Conservation (phyloP, 441 rosid species). For the Erodium trifolium region DNA sequence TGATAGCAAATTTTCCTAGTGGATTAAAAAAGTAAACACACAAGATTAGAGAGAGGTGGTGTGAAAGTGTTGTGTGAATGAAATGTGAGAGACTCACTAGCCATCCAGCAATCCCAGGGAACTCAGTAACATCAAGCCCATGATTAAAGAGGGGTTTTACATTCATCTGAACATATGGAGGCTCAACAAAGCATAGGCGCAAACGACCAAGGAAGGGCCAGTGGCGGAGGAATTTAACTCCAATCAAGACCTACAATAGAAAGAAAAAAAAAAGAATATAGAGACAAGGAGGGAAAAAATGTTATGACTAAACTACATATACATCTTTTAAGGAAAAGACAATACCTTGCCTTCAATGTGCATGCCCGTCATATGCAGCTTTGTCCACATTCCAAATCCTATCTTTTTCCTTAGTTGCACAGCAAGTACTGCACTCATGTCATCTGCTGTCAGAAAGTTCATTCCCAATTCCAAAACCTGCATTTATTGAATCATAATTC, state of each 20-base stretch:
- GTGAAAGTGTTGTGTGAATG: neutral
- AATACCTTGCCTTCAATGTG: conserved; percentile 94
- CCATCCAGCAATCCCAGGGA: conserved; percentile 98
- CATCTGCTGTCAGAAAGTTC: conserved; percentile 88
- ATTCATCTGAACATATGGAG: conserved; percentile 86
- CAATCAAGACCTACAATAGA: conserved; percentile 61
- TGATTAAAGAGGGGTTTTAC: conserved; percentile 68
- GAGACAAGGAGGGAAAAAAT: neutral
- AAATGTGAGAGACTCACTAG: conserved; percentile 51
- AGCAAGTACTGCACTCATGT: conserved; percentile 85
- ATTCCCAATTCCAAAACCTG: conserved; percentile 88
- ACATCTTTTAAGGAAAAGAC: neutral
- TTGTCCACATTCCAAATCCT: conserved; percentile 89
- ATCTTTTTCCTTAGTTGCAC: conserved; percentile 70
- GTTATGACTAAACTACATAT: neutral
- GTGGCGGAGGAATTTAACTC: conserved; percentile 67
- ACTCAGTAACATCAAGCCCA: conserved; percentile 74
- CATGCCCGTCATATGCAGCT: conserved; percentile 88
- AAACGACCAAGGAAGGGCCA: conserved; percentile 93
- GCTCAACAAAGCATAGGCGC: conserved; percentile 94
- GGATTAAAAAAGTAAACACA: conserved; percentile 16
- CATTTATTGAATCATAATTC: conserved; percentile 15
- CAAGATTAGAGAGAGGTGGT: conserved; percentile 11
- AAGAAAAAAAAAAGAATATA: neutral
- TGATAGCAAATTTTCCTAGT: conserved; percentile 73